Percentiles rank a stretch among this genome's conserved stretches.
Conservation (phyloP, 208 protist genomes). For the Tritrichomonas foetus region DNA sequence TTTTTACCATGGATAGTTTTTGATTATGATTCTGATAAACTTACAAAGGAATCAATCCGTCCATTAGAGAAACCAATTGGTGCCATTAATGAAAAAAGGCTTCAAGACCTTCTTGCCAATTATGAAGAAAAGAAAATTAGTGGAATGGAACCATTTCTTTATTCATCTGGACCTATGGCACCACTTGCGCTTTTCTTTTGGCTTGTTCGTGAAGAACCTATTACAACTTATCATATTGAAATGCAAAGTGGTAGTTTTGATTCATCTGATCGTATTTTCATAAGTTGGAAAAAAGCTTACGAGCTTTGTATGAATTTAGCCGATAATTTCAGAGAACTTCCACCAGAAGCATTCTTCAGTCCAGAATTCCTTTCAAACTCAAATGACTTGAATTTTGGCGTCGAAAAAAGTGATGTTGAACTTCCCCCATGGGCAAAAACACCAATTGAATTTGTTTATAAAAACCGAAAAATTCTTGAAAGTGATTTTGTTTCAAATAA, state of each 20-base stretch:
- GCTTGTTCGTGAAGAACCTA: slow-evolving; percentile 50
- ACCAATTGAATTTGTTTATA: background rate
- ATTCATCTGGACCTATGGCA: background rate
- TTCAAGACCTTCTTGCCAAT: slow-evolving; percentile 41
- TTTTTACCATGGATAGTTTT: background rate
- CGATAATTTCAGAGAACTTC: slow-evolving; percentile 48
- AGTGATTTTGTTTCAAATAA: background rate
- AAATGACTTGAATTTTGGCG: slow-evolving; percentile 56
- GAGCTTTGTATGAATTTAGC: background rate
- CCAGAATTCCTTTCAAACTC: slow-evolving; percentile 57
- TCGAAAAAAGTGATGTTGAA: background rate
- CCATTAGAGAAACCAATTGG: slow-evolving; percentile 89
- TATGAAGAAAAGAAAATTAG: background rate
- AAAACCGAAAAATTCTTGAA: slow-evolving; percentile 12
- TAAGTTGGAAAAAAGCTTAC: background rate
- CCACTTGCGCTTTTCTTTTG: background rate
- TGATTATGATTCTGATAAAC: background rate
- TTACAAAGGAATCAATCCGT: background rate
- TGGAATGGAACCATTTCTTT: slow-evolving; percentile 66
- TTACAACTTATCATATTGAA: slow-evolving; percentile 51
- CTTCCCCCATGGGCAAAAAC: background rate
- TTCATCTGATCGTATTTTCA: background rate
- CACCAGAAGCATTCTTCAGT: slow-evolving; percentile 65
- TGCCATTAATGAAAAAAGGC: slow-evolving; percentile 60
- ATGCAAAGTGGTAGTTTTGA: slow-evolving; percentile 14